These are phyloP conservation scores for Wickerhamiella vanderwaltii DNA, from an alignment of 805 yeast species.

Conservation along the genomic window DNA sequence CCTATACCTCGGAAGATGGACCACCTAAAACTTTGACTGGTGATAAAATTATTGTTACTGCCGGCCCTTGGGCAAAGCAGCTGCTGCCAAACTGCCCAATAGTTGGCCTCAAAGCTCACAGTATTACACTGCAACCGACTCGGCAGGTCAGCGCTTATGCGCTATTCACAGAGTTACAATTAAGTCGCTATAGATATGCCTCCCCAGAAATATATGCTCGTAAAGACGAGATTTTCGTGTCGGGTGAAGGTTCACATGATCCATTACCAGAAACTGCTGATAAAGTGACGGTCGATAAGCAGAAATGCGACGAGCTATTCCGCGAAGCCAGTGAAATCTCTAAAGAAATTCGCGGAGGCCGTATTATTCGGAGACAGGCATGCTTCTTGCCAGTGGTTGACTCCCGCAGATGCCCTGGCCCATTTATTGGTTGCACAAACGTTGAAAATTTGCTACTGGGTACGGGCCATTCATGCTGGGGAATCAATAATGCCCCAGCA, in stretches of 20 bases:
- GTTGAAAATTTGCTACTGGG: constrained; percentile 69
- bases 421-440: constrained; percentile 86
- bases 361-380: constrained; percentile 74
- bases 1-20: background rate
- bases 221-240: constrained; percentile 88
- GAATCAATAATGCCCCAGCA: constrained; percentile 93
- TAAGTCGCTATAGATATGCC: constrained; percentile 50
- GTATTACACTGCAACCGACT: constrained; percentile 79
- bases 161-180: constrained; percentile 77
- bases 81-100: constrained; percentile 88
- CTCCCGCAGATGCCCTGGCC: constrained; percentile 86
- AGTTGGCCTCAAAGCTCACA: constrained; percentile 87
- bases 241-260: constrained; percentile 90
- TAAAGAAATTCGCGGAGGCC: constrained; percentile 57
- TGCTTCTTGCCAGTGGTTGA: constrained; percentile 92
- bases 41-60: constrained; percentile 69
- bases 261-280: constrained; percentile 90
- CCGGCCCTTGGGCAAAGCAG: constrained; percentile 96
- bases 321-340: constrained; percentile 67
- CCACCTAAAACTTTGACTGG: constrained; percentile 34
- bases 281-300: constrained; percentile 77
- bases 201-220: constrained; percentile 94
- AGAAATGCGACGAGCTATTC: constrained; percentile 79
- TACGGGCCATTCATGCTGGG: constrained; percentile 97
- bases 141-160: constrained; percentile 84